Evolutionary conservation across 768 basidiomycete genomes (phyloP).

Genomic region (Hericium rajendrae): DNA sequence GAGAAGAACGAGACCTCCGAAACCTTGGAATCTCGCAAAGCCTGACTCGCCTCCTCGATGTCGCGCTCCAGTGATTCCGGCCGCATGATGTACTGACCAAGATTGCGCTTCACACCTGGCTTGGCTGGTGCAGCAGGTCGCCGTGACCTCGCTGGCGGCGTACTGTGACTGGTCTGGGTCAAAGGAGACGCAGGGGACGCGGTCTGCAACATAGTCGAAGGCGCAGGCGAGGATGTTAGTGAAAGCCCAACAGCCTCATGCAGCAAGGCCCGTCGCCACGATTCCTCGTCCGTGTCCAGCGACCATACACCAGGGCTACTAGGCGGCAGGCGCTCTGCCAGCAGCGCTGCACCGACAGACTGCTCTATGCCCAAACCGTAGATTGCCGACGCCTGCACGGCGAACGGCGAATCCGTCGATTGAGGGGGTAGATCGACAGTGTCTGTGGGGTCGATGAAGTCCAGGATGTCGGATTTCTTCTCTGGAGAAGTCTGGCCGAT

Average conservation of each 20-base stretch:
- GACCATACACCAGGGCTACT: conserved; percentile 51
- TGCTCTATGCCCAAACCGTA: conserved; percentile 67
- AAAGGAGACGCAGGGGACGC: conserved; percentile 2
- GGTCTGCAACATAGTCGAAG: conserved; percentile 29
- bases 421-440: conserved; percentile 70
- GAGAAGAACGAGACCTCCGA: no score
- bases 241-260: conserved; percentile 75
- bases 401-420: conserved; percentile 59
- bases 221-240: conserved; percentile 42
- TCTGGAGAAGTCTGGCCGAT: conserved; percentile 15
- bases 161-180: not conserved
- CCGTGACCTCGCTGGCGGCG: conserved; percentile 1
- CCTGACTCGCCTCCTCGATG: not conserved
- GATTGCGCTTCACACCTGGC: conserved; percentile 11
- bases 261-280: conserved; percentile 70
- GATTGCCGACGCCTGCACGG: conserved; percentile 64
- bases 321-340: conserved; percentile 65
- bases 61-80: conserved; percentile 9
- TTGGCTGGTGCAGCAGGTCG: conserved; percentile 4
- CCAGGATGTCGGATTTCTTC: conserved; percentile 18
- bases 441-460: conserved; percentile 78
- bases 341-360: conserved; percentile 63
- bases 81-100: conserved; percentile 13
- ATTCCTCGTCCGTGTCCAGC: conserved; percentile 45
- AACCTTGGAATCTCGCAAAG: no score